Conservation (phyloP, 2,329 filamentous ascomycete species). For the Arthroderma sp. region DNA sequence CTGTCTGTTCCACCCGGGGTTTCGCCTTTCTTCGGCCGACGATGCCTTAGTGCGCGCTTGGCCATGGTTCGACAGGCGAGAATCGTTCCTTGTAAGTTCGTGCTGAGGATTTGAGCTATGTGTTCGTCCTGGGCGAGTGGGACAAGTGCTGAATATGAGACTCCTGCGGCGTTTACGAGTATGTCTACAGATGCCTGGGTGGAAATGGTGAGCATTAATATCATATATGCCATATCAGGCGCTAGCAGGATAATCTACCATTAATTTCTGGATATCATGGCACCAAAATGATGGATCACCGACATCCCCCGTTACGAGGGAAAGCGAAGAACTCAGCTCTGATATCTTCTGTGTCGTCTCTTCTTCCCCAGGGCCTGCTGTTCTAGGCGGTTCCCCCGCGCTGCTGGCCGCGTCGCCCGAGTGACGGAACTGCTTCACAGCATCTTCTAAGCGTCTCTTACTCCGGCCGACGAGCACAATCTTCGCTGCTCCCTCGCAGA, state of each 20-base stretch:
- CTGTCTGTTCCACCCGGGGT: constrained; percentile 18
- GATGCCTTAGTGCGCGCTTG: constrained; percentile 21
- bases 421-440: constrained; percentile 17
- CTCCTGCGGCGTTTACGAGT: constrained; percentile 68
- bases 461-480: constrained; percentile 49
- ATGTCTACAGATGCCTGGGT: constrained; percentile 36
- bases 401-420: not conserved
- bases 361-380: not conserved
- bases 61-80: constrained; percentile 27
- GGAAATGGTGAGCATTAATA: not conserved
- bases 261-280: constrained; percentile 24
- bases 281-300: constrained; percentile 15
- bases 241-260: no score
- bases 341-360: no score
- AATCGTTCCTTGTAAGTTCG: constrained; percentile 48
- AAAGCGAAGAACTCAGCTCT: not conserved
- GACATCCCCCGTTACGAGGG: constrained; percentile 24
- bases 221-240: no score
- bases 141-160: constrained; percentile 54
- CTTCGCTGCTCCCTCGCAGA: constrained; percentile 45
- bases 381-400: constrained; percentile 4
- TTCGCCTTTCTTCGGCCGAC: constrained; percentile 15
- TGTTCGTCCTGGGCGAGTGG: constrained; percentile 37
- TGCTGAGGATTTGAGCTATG: constrained; percentile 48
- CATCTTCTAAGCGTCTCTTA: constrained; percentile 30